Base-by-base conservation (phyloP, 1,284 basidiomycete genomes). In the Pisolithus thermaeus region DNA sequence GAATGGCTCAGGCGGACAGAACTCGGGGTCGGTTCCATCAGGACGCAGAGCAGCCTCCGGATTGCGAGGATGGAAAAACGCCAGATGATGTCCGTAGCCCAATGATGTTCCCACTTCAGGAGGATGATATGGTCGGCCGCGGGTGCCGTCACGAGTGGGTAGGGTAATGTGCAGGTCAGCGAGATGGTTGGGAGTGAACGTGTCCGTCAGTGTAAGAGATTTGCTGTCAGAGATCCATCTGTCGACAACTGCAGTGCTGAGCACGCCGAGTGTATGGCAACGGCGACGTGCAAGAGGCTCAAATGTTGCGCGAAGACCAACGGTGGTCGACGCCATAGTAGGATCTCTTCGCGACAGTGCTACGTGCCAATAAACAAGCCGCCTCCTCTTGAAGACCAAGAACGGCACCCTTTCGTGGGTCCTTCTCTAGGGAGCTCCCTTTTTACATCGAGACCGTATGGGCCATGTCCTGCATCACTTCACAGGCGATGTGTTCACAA, bases 1-100 rank as follows among this genome's bases (percentile, higher is more conserved):
- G 68, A 87, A 92, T 0, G 88, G 89, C 41, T 75, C 67, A 0
- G 90, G 90, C 3, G 90, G 84, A 59, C 81, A 80, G 52, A 86
- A 82, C 51, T 83, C 78, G 2, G 73, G 72, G 59, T 89, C 84
- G 16, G 89, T 90, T 11, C 87, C 87, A 62, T 92, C 90, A 23
- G 70, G 57, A 6, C 83, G 79, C 30, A 92, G 72, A 11, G 71
- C 64, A 7, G 64, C 58, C 58, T 89, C 80, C 6, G 83, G 77
- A 35, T 75, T 76, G 43, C 81, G 76, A 2, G 81, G 79, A 56
- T 89, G 83, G 68, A 91, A 91, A 71, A 88, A 90, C 3, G 75
- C 79, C 42, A 92, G 75, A 61, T 89, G 86, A 60, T 87, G 83
- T 0, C 84, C 87, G 52, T 78, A 80, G 1, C 72, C 73, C 30